phyloP scores from a whole-genome alignment of 179 eudicot genomes.

The Beta corolliflora region DNA sequence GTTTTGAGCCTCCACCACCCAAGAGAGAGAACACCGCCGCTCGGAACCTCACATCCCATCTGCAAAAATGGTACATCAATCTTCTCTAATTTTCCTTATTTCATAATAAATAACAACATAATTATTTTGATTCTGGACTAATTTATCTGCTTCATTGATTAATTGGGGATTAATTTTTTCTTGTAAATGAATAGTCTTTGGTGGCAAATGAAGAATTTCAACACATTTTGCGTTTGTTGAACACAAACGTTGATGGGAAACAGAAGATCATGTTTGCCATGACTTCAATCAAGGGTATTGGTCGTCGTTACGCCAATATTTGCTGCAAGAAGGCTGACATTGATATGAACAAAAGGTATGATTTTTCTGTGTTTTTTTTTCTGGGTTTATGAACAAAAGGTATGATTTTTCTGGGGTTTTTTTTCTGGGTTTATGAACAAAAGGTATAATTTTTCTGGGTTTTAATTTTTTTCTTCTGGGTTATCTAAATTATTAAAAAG shows the following conservation, averaged over 20 bases:
- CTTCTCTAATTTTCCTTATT: neutral
- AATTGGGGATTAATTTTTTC: neutral
- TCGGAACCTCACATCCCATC: neutral
- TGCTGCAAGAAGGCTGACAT: conserved; percentile 88
- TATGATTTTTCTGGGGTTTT: neutral
- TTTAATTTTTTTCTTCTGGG: neutral
- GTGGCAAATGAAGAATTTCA: conserved; percentile 69
- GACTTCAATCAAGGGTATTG: conserved; percentile 94
- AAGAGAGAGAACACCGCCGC: neutral
- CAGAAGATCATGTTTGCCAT: conserved; percentile 93
- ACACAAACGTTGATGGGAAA: conserved; percentile 92
- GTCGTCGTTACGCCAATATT: conserved; percentile 82
- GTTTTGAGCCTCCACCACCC: neutral
- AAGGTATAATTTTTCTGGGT: neutral
- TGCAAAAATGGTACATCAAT: conserved; percentile 17
- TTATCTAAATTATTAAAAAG: no score
- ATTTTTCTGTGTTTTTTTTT: no score
- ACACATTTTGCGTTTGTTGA: conserved; percentile 69
- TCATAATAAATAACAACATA: neutral
- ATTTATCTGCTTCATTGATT: neutral
- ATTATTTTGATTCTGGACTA: neutral
- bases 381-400: no score
- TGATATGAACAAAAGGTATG: conserved; percentile 91
- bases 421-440: no score
- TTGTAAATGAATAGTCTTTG: conserved; percentile 45